Conservation (phyloP, 352 stramenopile genomes). For the Phytophthora pluvialis region DNA sequence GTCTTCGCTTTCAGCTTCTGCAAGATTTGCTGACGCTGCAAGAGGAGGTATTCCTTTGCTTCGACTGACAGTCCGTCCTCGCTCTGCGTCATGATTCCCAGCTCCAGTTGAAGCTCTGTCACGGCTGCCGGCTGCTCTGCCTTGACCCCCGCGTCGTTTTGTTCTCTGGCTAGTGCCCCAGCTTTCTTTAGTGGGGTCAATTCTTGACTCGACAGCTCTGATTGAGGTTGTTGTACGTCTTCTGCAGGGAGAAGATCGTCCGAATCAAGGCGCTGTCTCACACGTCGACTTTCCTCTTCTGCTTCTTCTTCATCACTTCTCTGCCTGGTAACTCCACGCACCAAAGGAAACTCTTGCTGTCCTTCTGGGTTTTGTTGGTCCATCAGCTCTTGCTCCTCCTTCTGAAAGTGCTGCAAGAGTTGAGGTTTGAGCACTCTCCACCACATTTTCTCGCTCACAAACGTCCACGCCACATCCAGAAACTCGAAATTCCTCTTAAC, state of each 20-base stretch:
- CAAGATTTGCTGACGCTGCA: constrained; percentile 21
- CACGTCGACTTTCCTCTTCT: not conserved
- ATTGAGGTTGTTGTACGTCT: not conserved
- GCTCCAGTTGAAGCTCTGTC: constrained; percentile 15
- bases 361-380: not conserved
- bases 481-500: constrained; percentile 17
- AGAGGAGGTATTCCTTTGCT: constrained; percentile 18
- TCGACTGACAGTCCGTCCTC: constrained; percentile 21
- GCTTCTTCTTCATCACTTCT: constrained; percentile 5
- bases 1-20: constrained; percentile 12
- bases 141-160: not conserved
- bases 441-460: constrained; percentile 8
- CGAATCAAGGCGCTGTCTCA: constrained; percentile 4
- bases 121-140: not conserved
- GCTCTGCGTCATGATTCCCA: constrained; percentile 25
- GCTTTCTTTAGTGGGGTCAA: not conserved
- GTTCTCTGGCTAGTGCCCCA: not conserved
- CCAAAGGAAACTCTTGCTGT: not conserved
- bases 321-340: not conserved
- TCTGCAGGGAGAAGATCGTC: not conserved
- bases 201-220: not conserved
- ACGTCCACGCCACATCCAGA: not conserved
- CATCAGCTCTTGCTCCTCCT: not conserved
- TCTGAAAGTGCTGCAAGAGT: constrained; percentile 13
- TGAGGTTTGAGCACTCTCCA: constrained; percentile 13